These are phyloP conservation scores for Candida palmyrensis DNA, from an alignment of 805 yeast genomes.

Conservation along the genomic window DNA sequence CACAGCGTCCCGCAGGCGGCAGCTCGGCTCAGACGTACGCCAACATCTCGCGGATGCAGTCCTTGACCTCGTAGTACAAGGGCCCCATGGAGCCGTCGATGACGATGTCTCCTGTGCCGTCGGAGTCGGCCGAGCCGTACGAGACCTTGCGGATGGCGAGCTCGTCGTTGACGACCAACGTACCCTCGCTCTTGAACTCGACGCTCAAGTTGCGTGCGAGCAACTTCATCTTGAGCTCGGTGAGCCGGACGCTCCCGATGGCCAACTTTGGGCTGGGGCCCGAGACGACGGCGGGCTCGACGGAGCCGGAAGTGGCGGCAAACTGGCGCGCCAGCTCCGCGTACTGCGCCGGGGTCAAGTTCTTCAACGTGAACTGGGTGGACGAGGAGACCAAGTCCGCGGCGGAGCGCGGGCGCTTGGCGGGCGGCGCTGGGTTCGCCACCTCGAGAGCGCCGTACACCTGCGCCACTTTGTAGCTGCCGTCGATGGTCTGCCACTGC, in stretches of 20 bases:
- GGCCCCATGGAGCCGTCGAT: slow-evolving; percentile 78
- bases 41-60: slow-evolving; percentile 64
- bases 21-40: slow-evolving; percentile 53
- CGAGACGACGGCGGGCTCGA: neutral
- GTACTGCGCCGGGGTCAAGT: slow-evolving; percentile 12
- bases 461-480: slow-evolving; percentile 78
- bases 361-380: slow-evolving; percentile 27
- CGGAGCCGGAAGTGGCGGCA: neutral
- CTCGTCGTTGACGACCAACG: slow-evolving; percentile 74
- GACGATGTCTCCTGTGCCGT: slow-evolving; percentile 72
- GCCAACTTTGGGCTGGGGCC: slow-evolving; percentile 42
- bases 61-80: slow-evolving; percentile 73
- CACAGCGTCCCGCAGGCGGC: no score
- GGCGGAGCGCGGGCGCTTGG: slow-evolving; percentile 14
- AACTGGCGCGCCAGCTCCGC: slow-evolving; percentile 5
- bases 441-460: slow-evolving; percentile 62
- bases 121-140: slow-evolving; percentile 29
- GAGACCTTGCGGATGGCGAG: slow-evolving; percentile 69
- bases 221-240: slow-evolving; percentile 69
- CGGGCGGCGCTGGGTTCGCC: slow-evolving; percentile 14
- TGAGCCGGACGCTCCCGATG: slow-evolving; percentile 83
- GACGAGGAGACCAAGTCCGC: slow-evolving; percentile 25
- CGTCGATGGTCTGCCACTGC: slow-evolving; percentile 81
- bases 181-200: slow-evolving; percentile 91
- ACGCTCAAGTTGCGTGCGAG: slow-evolving; percentile 59